These are phyloP conservation scores for Lagenaria siceraria DNA, from an alignment of 306 rosid genomes.

Conservation along the genomic window DNA sequence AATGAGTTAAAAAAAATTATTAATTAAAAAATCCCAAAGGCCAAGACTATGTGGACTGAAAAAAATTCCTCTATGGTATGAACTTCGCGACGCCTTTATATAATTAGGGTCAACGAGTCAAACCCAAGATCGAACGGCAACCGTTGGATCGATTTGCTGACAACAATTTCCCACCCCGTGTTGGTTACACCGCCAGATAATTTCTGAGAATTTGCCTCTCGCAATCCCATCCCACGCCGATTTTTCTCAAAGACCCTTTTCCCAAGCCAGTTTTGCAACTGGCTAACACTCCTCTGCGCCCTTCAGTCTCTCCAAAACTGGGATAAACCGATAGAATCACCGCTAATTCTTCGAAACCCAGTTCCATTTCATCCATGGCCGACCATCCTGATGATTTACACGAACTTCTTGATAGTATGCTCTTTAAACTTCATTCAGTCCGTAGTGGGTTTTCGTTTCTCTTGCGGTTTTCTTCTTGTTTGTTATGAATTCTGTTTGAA, in stretches of 20 bases:
- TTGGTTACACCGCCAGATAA: conserved; percentile 11
- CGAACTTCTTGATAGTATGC: conserved; percentile 74
- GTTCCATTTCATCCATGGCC: conserved; percentile 35
- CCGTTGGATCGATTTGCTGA: conserved; percentile 5
- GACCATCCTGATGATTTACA: conserved; percentile 56
- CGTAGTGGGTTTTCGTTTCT: neutral
- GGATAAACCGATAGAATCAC: neutral
- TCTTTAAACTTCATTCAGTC: neutral
- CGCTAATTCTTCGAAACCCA: neutral
- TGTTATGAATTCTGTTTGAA: neutral
- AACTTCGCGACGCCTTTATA: neutral
- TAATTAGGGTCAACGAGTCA: neutral
- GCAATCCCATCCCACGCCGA: neutral
- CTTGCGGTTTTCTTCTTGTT: neutral
- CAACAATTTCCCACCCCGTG: neutral
- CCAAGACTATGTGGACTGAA: too few species aligned
- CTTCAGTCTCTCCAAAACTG: neutral
- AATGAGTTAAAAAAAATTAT: too few species aligned
- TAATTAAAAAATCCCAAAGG: too few species aligned
- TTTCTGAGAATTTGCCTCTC: neutral
- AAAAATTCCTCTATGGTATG: neutral
- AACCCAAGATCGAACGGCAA: neutral
- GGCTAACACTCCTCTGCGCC: neutral
- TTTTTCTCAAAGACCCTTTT: neutral
- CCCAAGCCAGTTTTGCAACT: neutral